Conservation (phyloP, 768 basidiomycete species). For the Russula foetens region DNA sequence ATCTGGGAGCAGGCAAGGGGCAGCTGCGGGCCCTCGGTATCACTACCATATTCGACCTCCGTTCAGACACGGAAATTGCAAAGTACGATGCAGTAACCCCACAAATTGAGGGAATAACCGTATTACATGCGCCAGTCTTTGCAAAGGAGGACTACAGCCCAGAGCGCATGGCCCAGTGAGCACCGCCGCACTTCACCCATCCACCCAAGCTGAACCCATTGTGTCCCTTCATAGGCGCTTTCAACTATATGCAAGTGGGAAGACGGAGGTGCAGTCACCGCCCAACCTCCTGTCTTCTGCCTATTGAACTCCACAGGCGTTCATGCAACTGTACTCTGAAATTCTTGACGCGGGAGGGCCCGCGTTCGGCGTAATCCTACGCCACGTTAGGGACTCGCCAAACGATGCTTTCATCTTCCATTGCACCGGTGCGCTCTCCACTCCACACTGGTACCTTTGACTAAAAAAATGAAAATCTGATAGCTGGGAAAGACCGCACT, state of each 20-base stretch:
- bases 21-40: conserved; percentile 55
- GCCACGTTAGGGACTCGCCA: conserved; percentile 66
- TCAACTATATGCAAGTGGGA: conserved; percentile 70
- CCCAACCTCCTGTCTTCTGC: not conserved
- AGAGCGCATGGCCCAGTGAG: conserved; percentile 77
- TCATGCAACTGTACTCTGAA: conserved; percentile 74
- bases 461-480: not conserved
- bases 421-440: conserved; percentile 47
- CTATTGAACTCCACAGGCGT: conserved; percentile 40
- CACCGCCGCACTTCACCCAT: conserved; percentile 34
- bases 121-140: conserved; percentile 56
- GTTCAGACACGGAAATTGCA: conserved; percentile 71
- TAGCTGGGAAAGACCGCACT: conserved; percentile 78
- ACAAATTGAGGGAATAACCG: conserved; percentile 50
- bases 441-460: not conserved
- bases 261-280: conserved; percentile 51
- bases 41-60: conserved; percentile 62
- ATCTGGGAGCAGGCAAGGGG: conserved; percentile 39
- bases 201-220: not conserved
- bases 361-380: conserved; percentile 62
- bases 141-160: conserved; percentile 73
- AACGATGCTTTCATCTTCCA: conserved; percentile 61
- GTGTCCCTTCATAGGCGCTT: conserved; percentile 40
- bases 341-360: conserved; percentile 66
- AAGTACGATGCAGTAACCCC: conserved; percentile 66